Evolutionary conservation across 2,329 filamentous ascomycete species (phyloP), one percentile per base, ranked within the genome.

Genomic region (Rugonectria rugulosa): DNA sequence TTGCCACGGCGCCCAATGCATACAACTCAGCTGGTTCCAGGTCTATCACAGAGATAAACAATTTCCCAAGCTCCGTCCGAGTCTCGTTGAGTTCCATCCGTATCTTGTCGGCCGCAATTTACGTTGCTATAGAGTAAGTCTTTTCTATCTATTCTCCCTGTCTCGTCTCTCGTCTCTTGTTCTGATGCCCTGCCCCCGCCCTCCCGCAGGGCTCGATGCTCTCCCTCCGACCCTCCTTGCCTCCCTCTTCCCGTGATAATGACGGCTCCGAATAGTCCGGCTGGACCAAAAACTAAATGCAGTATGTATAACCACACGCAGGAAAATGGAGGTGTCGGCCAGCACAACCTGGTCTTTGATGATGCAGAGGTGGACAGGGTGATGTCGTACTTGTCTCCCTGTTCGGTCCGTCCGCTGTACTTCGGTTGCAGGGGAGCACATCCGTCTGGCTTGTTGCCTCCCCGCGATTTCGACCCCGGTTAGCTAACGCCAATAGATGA

Each of bases 361-460:
- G 45, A 10, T n/a, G 45, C 20, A 20, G 26, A 17, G 29, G 10
- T 15, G 23, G 51, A 38, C 29, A 34, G 34, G 41, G 45, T 19
- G 36, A 8, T 34, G 31, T 37, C 20, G 38, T 15, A 40, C 40
- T 37, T 31, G 21, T 42, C 21, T 12, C 40, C n/a, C 26, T 50
- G n/a, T 23, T 17, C 27, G 26, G 26, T 20, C 27, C 46, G 26
- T 40, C 40, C 29, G 37, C 45, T 40, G 48, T 12, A 3, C 53
- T 36, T 43, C 47, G 40, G 57, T 38, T 65, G 57, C 64, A 65
- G 44, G 64, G n/a, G 63, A 60, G 60, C 32, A 24, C 34, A 19
- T 34, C 48, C 32, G 32, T 34, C 43, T 56, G 55, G 45, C 60
- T 64, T 64, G 59, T 63, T 64, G 53, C 53, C 62, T 59, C 64